Conservation (phyloP, 768 basidiomycete genomes). For the Macrolepiota fuliginosa region DNA sequence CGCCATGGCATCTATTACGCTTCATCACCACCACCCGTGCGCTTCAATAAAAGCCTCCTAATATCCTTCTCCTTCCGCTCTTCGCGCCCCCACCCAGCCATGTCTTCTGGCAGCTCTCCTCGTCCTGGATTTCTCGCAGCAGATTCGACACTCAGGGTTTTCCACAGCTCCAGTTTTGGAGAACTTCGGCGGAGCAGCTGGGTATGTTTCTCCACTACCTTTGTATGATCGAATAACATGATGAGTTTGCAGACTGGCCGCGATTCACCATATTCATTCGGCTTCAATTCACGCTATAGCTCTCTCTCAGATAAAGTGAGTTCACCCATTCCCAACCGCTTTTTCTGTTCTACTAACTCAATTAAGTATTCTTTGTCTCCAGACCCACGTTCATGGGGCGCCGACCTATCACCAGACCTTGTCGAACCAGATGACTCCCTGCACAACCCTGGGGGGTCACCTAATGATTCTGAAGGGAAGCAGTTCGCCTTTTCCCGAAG, state of each 20-base stretch:
- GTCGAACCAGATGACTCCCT: constrained; percentile 71
- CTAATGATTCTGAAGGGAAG: constrained; percentile 26
- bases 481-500: constrained; percentile 51
- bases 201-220: constrained; percentile 21
- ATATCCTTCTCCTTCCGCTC: constrained; percentile 17
- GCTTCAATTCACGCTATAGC: constrained; percentile 37
- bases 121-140: constrained; percentile 28
- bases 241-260: constrained; percentile 25
- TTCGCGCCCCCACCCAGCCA: constrained; percentile 18
- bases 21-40: not conserved
- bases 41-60: constrained; percentile 1
- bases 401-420: constrained; percentile 49
- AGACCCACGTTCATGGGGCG: constrained; percentile 68
- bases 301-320: constrained; percentile 45
- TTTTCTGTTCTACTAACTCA: not conserved
- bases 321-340: not conserved
- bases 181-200: constrained; percentile 40
- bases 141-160: constrained; percentile 30
- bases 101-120: constrained; percentile 29
- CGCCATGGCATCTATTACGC: constrained; percentile 14
- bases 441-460: constrained; percentile 56
- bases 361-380: constrained; percentile 59
- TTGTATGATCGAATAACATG: not conserved
- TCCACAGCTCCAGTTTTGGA: constrained; percentile 31
- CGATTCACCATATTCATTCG: constrained; percentile 44